Conservation (phyloP, 2,329 filamentous ascomycete species). For the Knoxdaviesia capensis region DNA sequence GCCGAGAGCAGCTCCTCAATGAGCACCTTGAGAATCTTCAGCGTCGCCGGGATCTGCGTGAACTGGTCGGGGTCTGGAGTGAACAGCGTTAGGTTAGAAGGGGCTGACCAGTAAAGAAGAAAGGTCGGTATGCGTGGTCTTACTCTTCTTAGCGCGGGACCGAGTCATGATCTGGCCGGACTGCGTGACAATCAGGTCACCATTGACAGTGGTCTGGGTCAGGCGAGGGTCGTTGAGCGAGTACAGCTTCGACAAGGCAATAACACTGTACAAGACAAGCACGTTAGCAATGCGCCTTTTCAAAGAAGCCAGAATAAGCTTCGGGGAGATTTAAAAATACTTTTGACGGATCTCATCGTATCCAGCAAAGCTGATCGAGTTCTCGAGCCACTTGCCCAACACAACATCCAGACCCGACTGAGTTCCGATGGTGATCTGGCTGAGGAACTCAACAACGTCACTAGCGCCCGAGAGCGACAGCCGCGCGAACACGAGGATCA, state of each 20-base stretch:
- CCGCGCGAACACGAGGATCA: conserved; percentile 88
- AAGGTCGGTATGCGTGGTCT: conserved; percentile 9
- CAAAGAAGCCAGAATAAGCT: not conserved
- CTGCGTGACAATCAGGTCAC: conserved; percentile 66
- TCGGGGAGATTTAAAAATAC: conserved; percentile 27
- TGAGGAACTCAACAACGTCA: conserved; percentile 84
- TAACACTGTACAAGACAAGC: conserved; percentile 36
- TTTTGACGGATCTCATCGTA: conserved; percentile 97
- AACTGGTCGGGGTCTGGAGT: conserved; percentile 63
- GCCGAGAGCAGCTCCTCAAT: conserved; percentile 80
- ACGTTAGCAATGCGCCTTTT: conserved; percentile 12
- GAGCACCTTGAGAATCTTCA: conserved; percentile 93
- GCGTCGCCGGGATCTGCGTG: conserved; percentile 65
- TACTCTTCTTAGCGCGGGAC: conserved; percentile 70
- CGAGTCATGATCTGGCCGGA: conserved; percentile 82
- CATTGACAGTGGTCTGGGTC: conserved; percentile 65
- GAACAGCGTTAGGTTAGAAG: conserved; percentile 10
- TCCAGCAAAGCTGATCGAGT: conserved; percentile 91
- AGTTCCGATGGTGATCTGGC: conserved; percentile 60
- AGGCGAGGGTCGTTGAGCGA: conserved; percentile 68
- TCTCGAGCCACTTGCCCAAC: conserved; percentile 87
- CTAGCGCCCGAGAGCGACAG: conserved; percentile 67
- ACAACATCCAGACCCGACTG: conserved; percentile 78
- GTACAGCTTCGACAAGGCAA: conserved; percentile 82
- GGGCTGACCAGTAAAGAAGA: conserved; percentile 6